Evolutionary conservation across 495 filamentous ascomycete genomes (phyloP), one percentile per base, ranked within the genome.

Genomic region (Talaromyces proteolyticus): DNA sequence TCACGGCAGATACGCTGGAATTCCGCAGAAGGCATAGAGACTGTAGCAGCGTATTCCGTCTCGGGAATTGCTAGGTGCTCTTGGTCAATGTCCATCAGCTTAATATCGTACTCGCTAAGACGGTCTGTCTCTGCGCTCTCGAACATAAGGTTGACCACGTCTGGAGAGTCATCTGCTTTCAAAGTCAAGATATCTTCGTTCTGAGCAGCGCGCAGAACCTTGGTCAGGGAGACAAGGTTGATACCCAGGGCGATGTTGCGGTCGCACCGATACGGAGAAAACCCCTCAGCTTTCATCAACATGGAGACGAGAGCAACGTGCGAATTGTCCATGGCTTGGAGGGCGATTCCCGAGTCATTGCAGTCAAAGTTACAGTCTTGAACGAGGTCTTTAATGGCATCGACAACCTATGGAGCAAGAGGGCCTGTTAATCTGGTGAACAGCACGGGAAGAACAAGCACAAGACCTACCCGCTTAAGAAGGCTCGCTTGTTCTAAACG

Each of bases 301-400:
- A 99, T 97, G 51, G 93, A 95, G 34, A 98, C 93, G 42, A 99
- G 87, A 45, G 93, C 93, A 65, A 99, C 93, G 75, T 99, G 93
- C 51, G 91, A 96, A 79, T 96, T 99, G 76, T 99, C 93, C 94
- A 99, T 99, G 59, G 93, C 93, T 74, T 99, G 93, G 23, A 99
- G 86, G 46, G 91, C 91, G 67, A 99, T 92, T 45, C 93, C 93
- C 54, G 88, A 89, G 80, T 99, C 93, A 86, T 97, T 99, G 86
- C 94, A 99, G 76, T 99, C 93, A 74, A 99, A 99, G 74, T 99
- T 99, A 82, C 94, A 97, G 74, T 97, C 92, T 73, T 97, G 93
- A 44, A 99, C 93, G 22, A 99, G 84, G 61, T 99, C 94, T 72
- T 96, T 97, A 83, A 99, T 95, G 52, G 93, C 89, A 68, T 97